Conservation (phyloP, 495 filamentous ascomycete species). For the Trichoderma virens region DNA sequence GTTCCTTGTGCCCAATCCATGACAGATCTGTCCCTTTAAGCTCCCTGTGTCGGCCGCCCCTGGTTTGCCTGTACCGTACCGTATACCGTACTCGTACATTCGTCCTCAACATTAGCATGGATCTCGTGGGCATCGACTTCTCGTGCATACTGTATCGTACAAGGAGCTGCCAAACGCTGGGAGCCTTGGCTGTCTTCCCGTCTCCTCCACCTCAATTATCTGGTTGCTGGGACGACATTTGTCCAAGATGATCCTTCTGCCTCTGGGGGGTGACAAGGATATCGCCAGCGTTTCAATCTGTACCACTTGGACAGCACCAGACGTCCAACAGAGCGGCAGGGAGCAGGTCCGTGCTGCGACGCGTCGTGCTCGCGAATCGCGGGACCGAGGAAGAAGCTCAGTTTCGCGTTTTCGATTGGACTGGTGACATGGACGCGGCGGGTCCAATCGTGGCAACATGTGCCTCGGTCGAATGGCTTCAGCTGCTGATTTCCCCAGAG, state of each 20-base stretch:
- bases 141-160: too few species aligned
- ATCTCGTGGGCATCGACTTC: background rate
- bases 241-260: background rate
- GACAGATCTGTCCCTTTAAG: slow-evolving; percentile 4
- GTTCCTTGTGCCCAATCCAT: background rate
- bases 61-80: too few species aligned
- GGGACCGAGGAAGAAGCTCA: background rate
- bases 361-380: background rate
- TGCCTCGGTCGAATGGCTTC: slow-evolving; percentile 4
- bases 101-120: background rate
- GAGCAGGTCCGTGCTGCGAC: background rate
- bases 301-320: background rate
- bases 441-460: slow-evolving; percentile 1
- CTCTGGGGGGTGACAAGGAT: background rate
- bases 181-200: background rate
- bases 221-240: background rate
- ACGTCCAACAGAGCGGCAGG: slow-evolving; percentile 4
- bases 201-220: background rate
- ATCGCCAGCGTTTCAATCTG: background rate
- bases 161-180: background rate
- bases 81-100: background rate
- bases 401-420: slow-evolving; percentile 5
- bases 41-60: background rate
- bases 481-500: slow-evolving; percentile 5
- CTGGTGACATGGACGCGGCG: background rate